Evolutionary conservation across 1,139 yeast genomes (phyloP).

Genomic region (Suhomyces ambrosiae): DNA sequence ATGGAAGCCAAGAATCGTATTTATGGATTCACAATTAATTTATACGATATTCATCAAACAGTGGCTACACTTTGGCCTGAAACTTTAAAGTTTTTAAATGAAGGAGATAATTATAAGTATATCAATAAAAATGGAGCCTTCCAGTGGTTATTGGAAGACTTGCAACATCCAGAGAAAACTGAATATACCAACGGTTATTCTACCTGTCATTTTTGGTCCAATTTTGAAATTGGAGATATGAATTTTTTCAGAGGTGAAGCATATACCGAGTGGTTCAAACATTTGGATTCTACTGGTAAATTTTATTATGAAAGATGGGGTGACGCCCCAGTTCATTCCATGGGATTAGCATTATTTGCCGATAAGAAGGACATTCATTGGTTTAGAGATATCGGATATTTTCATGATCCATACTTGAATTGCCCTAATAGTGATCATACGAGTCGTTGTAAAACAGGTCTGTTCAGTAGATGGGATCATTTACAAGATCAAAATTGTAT

Average conservation of each 20-base stretch:
- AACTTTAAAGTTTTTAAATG: slow-evolving; percentile 57
- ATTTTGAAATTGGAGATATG: slow-evolving; percentile 81
- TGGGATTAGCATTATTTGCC: slow-evolving; percentile 74
- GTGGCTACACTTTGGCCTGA: slow-evolving; percentile 69
- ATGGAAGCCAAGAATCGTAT: slow-evolving; percentile 64
- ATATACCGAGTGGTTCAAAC: slow-evolving; percentile 63
- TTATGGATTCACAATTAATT: slow-evolving; percentile 69
- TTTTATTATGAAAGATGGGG: slow-evolving; percentile 92
- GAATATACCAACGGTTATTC: slow-evolving; percentile 66
- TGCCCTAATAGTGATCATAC: slow-evolving; percentile 57
- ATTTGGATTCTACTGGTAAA: slow-evolving; percentile 70
- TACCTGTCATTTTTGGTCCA: slow-evolving; percentile 88
- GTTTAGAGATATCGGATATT: slow-evolving; percentile 86
- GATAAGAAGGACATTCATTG: slow-evolving; percentile 73
- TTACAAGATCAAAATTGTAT: slow-evolving; percentile 70
- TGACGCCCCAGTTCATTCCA: slow-evolving; percentile 84
- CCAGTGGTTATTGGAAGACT: slow-evolving; percentile 70
- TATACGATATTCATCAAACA: slow-evolving; percentile 70
- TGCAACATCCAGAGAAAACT: slow-evolving; percentile 60
- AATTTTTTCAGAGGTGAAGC: slow-evolving; percentile 72
- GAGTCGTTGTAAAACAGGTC: slow-evolving; percentile 43
- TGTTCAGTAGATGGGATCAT: slow-evolving; percentile 44
- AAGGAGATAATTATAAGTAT: slow-evolving; percentile 62
- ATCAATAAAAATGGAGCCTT: slow-evolving; percentile 61
- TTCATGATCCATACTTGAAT: slow-evolving; percentile 71